A percentile compares a stretch with the other conserved stretches of the same genome.
These are phyloP conservation scores for Cardamine resedifolia DNA, from an alignment of 345 rosid species.

Conservation along the genomic window DNA sequence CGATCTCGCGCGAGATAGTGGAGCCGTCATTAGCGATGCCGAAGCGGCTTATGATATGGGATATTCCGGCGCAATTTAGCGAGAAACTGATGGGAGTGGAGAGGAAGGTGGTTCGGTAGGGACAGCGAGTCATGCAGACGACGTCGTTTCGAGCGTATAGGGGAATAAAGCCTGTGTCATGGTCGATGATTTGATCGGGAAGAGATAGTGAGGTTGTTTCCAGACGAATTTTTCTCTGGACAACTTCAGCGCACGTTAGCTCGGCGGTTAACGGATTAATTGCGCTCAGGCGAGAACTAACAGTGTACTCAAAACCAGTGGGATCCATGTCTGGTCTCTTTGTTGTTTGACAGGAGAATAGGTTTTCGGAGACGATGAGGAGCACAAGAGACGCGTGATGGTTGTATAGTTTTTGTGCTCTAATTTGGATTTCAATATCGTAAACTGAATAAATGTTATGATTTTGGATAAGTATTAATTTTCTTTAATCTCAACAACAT, in stretches of 20 bases:
- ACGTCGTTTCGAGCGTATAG: neutral
- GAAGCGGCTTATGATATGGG: neutral
- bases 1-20: neutral
- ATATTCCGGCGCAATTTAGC: neutral
- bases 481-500: neutral
- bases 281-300: neutral
- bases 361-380: neutral
- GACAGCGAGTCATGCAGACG: neutral
- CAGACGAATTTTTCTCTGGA: neutral
- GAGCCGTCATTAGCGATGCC: neutral
- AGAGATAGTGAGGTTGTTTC: neutral
- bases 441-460: neutral
- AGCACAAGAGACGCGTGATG: neutral
- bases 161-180: neutral
- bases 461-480: neutral
- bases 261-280: neutral
- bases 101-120: neutral
- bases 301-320: neutral
- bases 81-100: neutral
- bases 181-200: neutral
- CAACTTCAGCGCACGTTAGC: constrained; percentile 17
- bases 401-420: neutral
- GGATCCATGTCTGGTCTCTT: neutral
- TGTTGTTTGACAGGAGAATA: neutral
- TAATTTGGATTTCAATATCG: no score